Base-by-base conservation (phyloP, 2,329 filamentous ascomycete genomes). In the Chaetomium sp. region DNA sequence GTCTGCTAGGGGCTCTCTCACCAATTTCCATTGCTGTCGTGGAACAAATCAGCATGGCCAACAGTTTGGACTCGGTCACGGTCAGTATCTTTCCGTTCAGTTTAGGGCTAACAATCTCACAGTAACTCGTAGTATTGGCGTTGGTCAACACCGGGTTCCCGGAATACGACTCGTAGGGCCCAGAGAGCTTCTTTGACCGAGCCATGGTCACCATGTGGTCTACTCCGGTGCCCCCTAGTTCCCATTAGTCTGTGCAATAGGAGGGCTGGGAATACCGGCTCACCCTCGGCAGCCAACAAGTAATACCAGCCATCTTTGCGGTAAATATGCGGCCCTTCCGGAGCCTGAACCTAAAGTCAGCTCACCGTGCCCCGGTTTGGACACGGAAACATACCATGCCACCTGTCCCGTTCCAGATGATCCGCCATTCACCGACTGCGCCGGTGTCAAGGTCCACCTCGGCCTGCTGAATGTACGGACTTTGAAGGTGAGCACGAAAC, bases 11-110 rank as follows among this genome's bases (percentile, higher is more conserved):
- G 23, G 12, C 19, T 42, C 1, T 25, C 70, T 67, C 63, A 76
- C 77, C 78, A 81, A 63, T 78, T 76, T 0, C 73, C 75, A 0
- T 66, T 60, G 0, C 67, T 67, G 64, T 87, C 84, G 56, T 84
- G 79, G 65, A 87, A 86, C 2, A 87, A 66, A 66, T 87, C 84
- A 0, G 82, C 81, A 60, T 87, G 85, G 0, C 85, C 85, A 0
- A 85, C 80, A 1, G 83, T 83, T 67, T 86, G 84, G 63, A 80
- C 75, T 77, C 45, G 1, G 9, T n/a, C 8, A 25, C 6, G 13
- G 63, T 62, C 16, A 45, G 25, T 10, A 19, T 59, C 27, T 45
- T 21, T 13, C 12, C n/a, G 8, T 29, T 5, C 9, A 2, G 38
- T 12, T 9, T 1, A n/a, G 23, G 27, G 35, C 19, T 27, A 9